Evolutionary conservation across 306 rosid genomes (phyloP).

Genomic region (Prunus armeniaca): DNA sequence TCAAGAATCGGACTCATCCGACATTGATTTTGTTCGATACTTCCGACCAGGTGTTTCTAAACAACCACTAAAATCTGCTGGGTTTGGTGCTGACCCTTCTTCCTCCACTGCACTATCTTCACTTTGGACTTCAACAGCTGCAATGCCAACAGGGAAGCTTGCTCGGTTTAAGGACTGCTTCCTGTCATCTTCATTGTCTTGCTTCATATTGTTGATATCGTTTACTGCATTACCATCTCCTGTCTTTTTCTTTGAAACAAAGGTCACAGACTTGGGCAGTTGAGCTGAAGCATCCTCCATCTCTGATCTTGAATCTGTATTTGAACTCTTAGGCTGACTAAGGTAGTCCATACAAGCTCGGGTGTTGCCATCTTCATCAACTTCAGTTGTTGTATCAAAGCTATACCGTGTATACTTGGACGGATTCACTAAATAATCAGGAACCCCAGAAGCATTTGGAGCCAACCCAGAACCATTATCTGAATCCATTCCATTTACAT

Average conservation of each 20-base stretch:
- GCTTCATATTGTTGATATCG: background rate
- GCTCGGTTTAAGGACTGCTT: constrained; percentile 10
- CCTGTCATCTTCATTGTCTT: constrained; percentile 13
- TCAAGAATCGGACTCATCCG: constrained; percentile 18
- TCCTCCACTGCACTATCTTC: constrained; percentile 16
- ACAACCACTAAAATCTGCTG: background rate
- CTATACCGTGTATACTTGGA: constrained; percentile 23
- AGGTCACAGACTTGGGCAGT: constrained; percentile 24
- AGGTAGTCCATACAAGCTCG: constrained; percentile 9
- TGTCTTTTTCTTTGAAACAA: constrained; percentile 22
- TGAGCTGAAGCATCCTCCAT: constrained; percentile 6
- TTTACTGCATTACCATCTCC: constrained; percentile 10
- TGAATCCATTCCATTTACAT: constrained; percentile 3
- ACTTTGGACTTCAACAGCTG: constrained; percentile 17
- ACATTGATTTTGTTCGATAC: constrained; percentile 12
- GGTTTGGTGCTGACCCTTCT: constrained; percentile 14
- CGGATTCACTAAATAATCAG: constrained; percentile 36
- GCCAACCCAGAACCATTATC: background rate
- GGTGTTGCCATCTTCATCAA: constrained; percentile 17
- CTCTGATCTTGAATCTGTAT: constrained; percentile 9
- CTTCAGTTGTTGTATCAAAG: constrained; percentile 14
- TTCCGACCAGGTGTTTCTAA: constrained; percentile 15
- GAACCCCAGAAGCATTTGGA: constrained; percentile 6
- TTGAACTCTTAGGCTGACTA: constrained; percentile 3
- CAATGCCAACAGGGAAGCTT: constrained; percentile 11